Evolutionary conservation across 2,329 filamentous ascomycete genomes (phyloP).

Genomic region (Alternaria conjuncta): DNA sequence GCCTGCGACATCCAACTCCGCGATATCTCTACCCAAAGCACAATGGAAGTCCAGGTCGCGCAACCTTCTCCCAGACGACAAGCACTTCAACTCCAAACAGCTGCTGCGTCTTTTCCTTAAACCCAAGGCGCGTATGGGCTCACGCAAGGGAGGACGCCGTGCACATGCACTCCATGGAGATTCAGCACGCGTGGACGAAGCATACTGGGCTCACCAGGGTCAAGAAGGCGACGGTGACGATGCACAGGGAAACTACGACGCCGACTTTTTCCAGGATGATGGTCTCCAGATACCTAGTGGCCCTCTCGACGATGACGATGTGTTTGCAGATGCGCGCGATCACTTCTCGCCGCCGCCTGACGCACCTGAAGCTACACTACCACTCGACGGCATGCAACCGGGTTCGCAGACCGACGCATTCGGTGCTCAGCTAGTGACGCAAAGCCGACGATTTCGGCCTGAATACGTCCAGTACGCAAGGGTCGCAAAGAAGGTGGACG

Average conservation of each 20-base stretch:
- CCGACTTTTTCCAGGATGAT: constrained; percentile 96
- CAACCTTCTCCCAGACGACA: constrained; percentile 94
- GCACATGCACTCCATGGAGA: constrained; percentile 48
- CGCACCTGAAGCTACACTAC: constrained; percentile 40
- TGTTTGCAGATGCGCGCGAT: constrained; percentile 80
- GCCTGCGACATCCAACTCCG: constrained; percentile 77
- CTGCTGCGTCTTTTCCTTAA: constrained; percentile 91
- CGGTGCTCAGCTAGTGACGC: constrained; percentile 67
- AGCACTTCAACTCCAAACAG: constrained; percentile 95
- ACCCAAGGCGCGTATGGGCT: constrained; percentile 83
- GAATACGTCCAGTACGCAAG: constrained; percentile 71
- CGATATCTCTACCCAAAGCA: constrained; percentile 86
- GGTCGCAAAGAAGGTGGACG: constrained; percentile 71
- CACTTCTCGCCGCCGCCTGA: constrained; percentile 73
- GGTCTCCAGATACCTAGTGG: constrained; percentile 71
- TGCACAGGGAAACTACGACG: constrained; percentile 83
- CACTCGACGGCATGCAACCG: constrained; percentile 59
- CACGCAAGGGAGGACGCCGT: constrained; percentile 59
- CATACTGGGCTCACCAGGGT: constrained; percentile 79
- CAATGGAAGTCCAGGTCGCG: constrained; percentile 95
- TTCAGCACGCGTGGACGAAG: constrained; percentile 83
- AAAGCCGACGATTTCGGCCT: constrained; percentile 64
- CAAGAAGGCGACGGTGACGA: constrained; percentile 59
- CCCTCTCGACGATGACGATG: constrained; percentile 68
- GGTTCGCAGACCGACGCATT: constrained; percentile 61